Conservation (phyloP, 495 filamentous ascomycete genomes). For the Neurospora sp. region DNA sequence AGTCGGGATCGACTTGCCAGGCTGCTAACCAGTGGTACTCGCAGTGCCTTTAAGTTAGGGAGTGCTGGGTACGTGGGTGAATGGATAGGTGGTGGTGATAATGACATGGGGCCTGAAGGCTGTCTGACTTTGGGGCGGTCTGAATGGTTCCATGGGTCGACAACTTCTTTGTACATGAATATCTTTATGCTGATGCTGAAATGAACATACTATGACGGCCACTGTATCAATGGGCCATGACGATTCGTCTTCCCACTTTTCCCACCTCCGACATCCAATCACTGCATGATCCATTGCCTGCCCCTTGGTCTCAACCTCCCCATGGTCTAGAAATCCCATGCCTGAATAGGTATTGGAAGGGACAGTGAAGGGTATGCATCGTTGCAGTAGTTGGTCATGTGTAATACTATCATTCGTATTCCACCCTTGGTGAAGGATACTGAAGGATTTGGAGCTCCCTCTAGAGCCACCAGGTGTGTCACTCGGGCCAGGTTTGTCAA, state of each 20-base stretch:
- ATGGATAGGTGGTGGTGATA: conserved; percentile 6
- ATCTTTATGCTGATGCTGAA: neutral
- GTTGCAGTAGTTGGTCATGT: neutral
- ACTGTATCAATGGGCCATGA: neutral
- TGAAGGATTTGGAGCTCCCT: neutral
- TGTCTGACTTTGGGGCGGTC: neutral
- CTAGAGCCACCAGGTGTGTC: neutral
- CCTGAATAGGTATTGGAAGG: neutral
- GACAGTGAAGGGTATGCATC: neutral
- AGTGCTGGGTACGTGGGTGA: neutral
- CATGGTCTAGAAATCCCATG: neutral
- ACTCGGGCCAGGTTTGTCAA: neutral
- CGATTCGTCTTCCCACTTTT: neutral
- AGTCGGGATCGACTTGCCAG: conserved; percentile 18
- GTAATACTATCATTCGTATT: neutral
- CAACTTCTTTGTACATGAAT: neutral
- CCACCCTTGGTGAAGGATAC: neutral
- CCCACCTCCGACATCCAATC: neutral
- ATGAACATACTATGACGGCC: neutral
- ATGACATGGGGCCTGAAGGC: neutral
- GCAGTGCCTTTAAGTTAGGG: conserved; percentile 20
- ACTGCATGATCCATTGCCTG: neutral
- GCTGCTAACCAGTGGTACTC: conserved; percentile 23
- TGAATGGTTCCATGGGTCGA: neutral
- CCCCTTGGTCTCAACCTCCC: neutral